phyloP scores from a whole-genome alignment of 2,329 filamentous ascomycete genomes.

The Microascus cirrosus region DNA sequence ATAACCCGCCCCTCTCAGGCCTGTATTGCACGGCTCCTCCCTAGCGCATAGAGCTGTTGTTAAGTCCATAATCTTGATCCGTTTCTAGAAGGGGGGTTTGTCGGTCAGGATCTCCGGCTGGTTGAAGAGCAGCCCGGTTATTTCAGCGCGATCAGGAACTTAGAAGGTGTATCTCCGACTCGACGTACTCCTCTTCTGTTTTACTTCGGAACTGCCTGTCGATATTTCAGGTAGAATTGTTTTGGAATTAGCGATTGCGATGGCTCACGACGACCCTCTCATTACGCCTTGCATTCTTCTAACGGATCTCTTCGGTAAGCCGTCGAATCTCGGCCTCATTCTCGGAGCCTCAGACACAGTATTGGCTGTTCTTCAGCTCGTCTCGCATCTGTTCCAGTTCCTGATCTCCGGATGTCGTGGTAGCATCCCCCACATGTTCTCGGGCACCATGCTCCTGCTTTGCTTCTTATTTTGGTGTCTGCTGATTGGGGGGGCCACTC shows the following conservation, averaged over 20 bases:
- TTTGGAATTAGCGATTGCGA: constrained; percentile 15
- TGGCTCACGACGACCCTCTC: constrained; percentile 5
- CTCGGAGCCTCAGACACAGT: constrained; percentile 11
- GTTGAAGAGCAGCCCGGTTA: constrained; percentile 11
- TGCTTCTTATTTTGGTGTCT: too few relatives aligned
- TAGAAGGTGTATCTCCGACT: constrained; percentile 9
- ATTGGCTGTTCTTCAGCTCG: constrained; percentile 14
- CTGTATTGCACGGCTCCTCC: constrained; percentile 6
- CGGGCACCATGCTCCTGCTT: constrained; percentile 18
- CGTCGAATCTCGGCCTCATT: constrained; percentile 13
- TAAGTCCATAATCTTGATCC: constrained; percentile 9
- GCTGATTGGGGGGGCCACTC: too few relatives aligned
- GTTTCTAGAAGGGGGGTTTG: constrained; percentile 6
- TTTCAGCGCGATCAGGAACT: constrained; percentile 9
- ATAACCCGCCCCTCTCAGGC: background rate
- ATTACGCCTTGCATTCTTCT: background rate
- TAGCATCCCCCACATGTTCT: constrained; percentile 15
- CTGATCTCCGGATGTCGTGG: constrained; percentile 14
- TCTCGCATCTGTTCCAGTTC: constrained; percentile 10
- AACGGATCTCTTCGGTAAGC: constrained; percentile 9
- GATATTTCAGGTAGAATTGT: constrained; percentile 15
- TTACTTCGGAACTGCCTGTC: constrained; percentile 11
- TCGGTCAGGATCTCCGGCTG: constrained; percentile 8
- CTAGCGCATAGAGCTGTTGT: constrained; percentile 12
- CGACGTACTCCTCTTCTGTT: constrained; percentile 11